Base-by-base conservation (phyloP, 495 filamentous ascomycete genomes). In the Hypoxylon fragiforme region DNA sequence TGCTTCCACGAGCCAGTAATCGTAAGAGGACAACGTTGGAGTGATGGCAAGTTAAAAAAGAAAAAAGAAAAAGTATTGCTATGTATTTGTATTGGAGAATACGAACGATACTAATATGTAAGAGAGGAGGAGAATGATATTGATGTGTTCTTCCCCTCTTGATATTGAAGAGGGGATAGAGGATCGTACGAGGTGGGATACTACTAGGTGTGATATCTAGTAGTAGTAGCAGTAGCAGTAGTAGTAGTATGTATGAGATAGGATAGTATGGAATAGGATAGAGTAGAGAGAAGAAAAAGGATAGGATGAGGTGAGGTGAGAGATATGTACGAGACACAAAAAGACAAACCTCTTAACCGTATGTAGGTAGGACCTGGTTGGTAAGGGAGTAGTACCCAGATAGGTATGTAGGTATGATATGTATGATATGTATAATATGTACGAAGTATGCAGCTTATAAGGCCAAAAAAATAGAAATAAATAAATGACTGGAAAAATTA, bases 1-100 rank as follows among this genome's bases (percentile, higher is more conserved):
- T 62, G 58, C 47, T 44, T 38, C 43, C 2, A 56, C 50, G 61
- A 62, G 56, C 62, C 63, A 64, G 60, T 50, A 46, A 43, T 48
- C 34, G 28, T 28, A 36, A 40, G 37, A 41, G 26, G 1, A 21
- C 26, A 28, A 42, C 39, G 50, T 60, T 53, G 48, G 42, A 46
- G 50, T 26, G 49, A 24, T 32, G 43, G 15, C 34, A 45, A 20
- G 22, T 31, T 30, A 30, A 13, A 34, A 30, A 50, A 26, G 35
- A 50, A 50, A 42, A 18, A n/a, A n/a, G n/a, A n/a, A n/a, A n/a
- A n/a, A n/a, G n/a, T n/a, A n/a, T n/a, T n/a, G n/a, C n/a, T n/a
- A n/a, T n/a, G n/a, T n/a, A n/a, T n/a, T n/a, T n/a, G n/a, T n/a
- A n/a, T n/a, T n/a, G n/a, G n/a, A n/a, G n/a, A n/a, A n/a, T n/a